Percentiles rank a stretch among this genome's conserved stretches.
These are phyloP conservation scores for Trichoderma atroviride DNA, from an alignment of 2,329 filamentous ascomycete species.

Conservation along the genomic window DNA sequence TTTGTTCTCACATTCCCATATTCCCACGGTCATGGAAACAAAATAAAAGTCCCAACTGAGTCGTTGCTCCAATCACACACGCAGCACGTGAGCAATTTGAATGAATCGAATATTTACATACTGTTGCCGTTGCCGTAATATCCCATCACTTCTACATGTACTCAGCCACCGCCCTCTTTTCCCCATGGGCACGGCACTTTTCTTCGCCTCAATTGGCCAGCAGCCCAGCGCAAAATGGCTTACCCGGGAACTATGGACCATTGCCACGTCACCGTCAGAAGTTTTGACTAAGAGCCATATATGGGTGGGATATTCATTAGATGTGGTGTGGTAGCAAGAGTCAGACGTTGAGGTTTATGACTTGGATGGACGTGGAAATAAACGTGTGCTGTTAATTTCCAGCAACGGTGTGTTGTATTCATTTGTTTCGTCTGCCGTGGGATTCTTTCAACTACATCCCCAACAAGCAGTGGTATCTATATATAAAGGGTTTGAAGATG, in stretches of 20 bases:
- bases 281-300: background rate
- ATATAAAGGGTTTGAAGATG: background rate
- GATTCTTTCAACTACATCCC: background rate
- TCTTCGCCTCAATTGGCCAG: background rate
- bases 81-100: background rate
- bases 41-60: background rate
- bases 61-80: background rate
- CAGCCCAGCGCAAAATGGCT: background rate
- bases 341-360: background rate
- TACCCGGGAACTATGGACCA: constrained; percentile 11
- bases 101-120: background rate
- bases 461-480: background rate
- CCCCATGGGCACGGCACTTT: background rate
- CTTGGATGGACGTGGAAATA: background rate
- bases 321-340: background rate
- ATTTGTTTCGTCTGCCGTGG: background rate
- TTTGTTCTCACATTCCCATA: too few relatives aligned
- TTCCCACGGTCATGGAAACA: background rate
- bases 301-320: background rate
- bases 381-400: background rate
- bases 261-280: background rate
- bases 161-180: background rate
- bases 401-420: background rate
- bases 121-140: background rate
- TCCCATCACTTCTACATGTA: background rate